Evolutionary conservation across 805 yeast species (phyloP), one percentile per base, ranked within the genome.

Genomic region (Teunomyces kruisii): DNA sequence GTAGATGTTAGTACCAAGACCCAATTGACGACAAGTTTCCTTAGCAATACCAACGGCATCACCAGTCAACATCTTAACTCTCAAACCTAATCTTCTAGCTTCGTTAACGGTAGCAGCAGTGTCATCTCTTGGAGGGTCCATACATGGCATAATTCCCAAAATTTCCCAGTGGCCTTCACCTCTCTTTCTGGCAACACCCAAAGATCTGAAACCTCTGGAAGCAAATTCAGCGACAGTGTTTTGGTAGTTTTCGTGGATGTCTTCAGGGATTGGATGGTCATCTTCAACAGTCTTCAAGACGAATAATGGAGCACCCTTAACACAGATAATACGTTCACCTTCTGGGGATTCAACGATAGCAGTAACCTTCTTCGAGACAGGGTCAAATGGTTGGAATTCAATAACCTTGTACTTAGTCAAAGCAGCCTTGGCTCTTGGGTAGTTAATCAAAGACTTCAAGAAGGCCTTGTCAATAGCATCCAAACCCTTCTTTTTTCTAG

Each of bases 61-160:
- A 84, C 97, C 97, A 76, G 97, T 90, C 72, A 90, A 84, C 97
- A 90, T 90, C 86, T 90, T 90, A 62, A 90, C 94, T 76, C 94
- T 84, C 68, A 90, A 81, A 83, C 97, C 97, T 66, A 90, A 82
- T 58, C 76, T 65, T 78, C 86, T 84, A 61, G 97, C 97, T 77
- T 90, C 97, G 72, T 78, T 72, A 68, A 90, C 94, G 68, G 97
- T 90, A 66, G 83, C 83, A 64, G 95, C 96, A 78, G 97, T 90
- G 75, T 90, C 97, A 76, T 90, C 96, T 83, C 97, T 87, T 76
- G 97, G 97, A 66, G 97, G 97, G 76, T 90, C 97, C 91, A 88
- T 86, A 78, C 96, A 89, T 74, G 97, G 97, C 96, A 90, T 89
- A 72, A 90, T 91, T 72, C 97, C 97, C 67, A 90, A 78, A 61